phyloP scores from a whole-genome alignment of 805 yeast species.

The Blastobotrys mokoenaii region DNA sequence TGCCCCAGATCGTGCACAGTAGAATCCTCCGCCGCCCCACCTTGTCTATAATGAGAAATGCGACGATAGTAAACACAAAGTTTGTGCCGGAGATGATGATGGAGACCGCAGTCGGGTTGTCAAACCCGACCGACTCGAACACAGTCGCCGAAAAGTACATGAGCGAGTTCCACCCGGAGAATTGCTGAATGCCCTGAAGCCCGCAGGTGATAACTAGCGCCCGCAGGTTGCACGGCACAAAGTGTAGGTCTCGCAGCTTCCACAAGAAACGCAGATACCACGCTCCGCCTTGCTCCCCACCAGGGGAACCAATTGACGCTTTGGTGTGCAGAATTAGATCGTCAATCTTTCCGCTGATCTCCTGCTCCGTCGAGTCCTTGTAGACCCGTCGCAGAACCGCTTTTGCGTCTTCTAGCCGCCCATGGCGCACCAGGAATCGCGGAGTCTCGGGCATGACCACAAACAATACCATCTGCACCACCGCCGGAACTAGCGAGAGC shows the following conservation, averaged over 20 bases:
- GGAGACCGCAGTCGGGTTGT: conserved; percentile 89
- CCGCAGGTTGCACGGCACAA: conserved; percentile 56
- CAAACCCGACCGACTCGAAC: conserved; percentile 83
- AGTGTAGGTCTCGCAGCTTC: conserved; percentile 27
- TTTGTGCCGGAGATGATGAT: conserved; percentile 91
- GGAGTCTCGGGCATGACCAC: conserved; percentile 93
- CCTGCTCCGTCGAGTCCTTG: conserved; percentile 50
- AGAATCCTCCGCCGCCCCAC: conserved; percentile 84
- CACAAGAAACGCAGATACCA: conserved; percentile 20
- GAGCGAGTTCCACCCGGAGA: conserved; percentile 91
- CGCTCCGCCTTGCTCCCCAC: conserved; percentile 13
- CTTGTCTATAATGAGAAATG: conserved; percentile 77
- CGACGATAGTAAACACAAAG: conserved; percentile 77
- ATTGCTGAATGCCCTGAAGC: conserved; percentile 92
- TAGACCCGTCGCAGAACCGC: conserved; percentile 58
- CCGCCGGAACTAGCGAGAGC: conserved; percentile 80
- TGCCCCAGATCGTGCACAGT: conserved; percentile 73
- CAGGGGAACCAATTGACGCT: conserved; percentile 1
- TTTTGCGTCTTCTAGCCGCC: conserved; percentile 55
- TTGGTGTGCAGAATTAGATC: conserved; percentile 42
- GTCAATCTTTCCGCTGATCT: conserved; percentile 56
- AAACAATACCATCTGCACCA: conserved; percentile 65
- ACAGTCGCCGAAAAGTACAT: conserved; percentile 94
- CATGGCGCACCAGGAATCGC: conserved; percentile 71
- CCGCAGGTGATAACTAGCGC: conserved; percentile 89